A percentile compares a stretch with the other conserved stretches of the same genome.
Evolutionary conservation across 129 eudicot genomes (phyloP).

Genomic region (Oenanthe sinensis): DNA sequence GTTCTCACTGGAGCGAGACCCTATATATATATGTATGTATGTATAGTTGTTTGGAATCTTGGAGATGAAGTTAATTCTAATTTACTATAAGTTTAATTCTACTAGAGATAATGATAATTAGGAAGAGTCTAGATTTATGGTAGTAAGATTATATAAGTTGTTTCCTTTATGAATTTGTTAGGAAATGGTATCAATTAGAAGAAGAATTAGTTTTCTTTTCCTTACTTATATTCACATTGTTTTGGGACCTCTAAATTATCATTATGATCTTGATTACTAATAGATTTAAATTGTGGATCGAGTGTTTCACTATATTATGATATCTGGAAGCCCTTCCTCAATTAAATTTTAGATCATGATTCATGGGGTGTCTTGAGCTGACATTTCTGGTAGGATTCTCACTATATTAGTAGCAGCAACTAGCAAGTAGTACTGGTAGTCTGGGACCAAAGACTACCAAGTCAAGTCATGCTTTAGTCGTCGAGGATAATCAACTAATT

Average conservation of each 20-base stretch:
- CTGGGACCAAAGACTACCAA: neutral
- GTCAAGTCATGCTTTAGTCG: neutral
- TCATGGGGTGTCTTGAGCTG: neutral
- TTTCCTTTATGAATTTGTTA: no score
- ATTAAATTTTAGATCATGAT: neutral
- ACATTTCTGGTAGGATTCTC: neutral
- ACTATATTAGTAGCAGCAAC: neutral
- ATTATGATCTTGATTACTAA: neutral
- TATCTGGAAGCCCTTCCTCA: neutral
- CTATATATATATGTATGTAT: no score
- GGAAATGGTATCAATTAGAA: no score
- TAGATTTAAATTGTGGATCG: neutral
- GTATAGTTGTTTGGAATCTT: no score
- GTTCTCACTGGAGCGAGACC: no score
- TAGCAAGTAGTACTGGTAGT: neutral
- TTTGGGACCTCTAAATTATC: neutral
- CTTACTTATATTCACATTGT: no score
- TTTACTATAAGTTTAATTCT: no score
- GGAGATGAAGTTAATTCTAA: no score
- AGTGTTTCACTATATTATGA: no score
- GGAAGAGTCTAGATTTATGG: neutral
- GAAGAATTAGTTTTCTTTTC: no score
- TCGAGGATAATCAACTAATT: no score
- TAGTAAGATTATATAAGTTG: no score
- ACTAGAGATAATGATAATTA: neutral